Conservation (phyloP, 345 rosid genomes). For the Populus ilicifolia region DNA sequence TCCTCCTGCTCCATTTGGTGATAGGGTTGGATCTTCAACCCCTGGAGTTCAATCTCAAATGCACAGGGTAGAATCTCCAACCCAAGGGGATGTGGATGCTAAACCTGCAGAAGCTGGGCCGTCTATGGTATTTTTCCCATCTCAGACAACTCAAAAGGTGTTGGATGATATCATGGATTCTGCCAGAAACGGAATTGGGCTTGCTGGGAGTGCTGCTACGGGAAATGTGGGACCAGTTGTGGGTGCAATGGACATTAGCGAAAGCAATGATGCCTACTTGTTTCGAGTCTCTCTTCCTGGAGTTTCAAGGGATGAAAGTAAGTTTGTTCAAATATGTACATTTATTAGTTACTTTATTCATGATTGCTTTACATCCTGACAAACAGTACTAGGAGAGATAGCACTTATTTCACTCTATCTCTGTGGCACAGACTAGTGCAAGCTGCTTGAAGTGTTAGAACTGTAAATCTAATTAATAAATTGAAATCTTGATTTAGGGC, state of each 20-base stretch:
- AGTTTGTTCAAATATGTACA: constrained; percentile 19
- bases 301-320: constrained; percentile 63
- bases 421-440: too few relatives aligned
- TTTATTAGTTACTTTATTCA: background rate
- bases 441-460: too few relatives aligned
- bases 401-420: background rate
- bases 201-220: constrained; percentile 65
- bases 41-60: too few relatives aligned
- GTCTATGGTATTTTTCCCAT: constrained; percentile 48
- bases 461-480: too few relatives aligned
- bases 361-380: constrained; percentile 1
- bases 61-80: constrained; percentile 13
- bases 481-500: background rate
- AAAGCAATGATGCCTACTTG: constrained; percentile 51
- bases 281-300: constrained; percentile 72
- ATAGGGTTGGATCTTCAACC: background rate
- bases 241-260: constrained; percentile 60
- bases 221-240: constrained; percentile 55
- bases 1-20: constrained; percentile 32
- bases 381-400: background rate
- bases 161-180: constrained; percentile 30
- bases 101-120: constrained; percentile 39
- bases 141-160: constrained; percentile 41
- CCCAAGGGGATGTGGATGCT: constrained; percentile 12
- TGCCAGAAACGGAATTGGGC: constrained; percentile 46